Base-by-base conservation (phyloP, 202 grass and related monocot species). In the Panicum virgatum region DNA sequence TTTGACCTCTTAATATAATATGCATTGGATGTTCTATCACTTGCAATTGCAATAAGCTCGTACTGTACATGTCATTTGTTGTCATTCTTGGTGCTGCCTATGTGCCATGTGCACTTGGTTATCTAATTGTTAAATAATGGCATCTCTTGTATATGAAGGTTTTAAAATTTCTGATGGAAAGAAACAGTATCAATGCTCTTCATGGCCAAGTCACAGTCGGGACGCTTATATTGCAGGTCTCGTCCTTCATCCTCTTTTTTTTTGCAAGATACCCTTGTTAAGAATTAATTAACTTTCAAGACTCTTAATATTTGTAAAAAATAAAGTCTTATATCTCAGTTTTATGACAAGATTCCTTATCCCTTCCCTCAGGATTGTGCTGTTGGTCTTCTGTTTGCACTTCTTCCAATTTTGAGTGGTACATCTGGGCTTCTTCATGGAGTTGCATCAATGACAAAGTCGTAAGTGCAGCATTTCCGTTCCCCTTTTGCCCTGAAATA, bases 91-190 rank as follows among this genome's bases (percentile, higher is more conserved):
- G 23, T 82, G 38, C 42, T 73, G 12, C 46, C 1, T 5, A 22
- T 51, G 13, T 19, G 44, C 43, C 14, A 64, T 23, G 30, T 64
- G 43, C 9, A 64, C 36, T 42, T 64, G 43, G 40, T 36, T 65
- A 40, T 39, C 25, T 22, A 25, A 54, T 76, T 75, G 25, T 60
- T 69, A 19, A 56, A 51, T 75, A 76, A 84, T 40, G 3, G 14
- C 18, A 26, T 53, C 5, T 50, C 50, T 56, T 90, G 73, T 56
- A 15, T 62, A 51, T 85, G 39, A 59, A 99, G 96, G 96, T 99
- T 80, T 84, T 99, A 48, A 99, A 99, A 79, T 99, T 99, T 86
- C 86, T 98, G 58, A 98, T 98, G 95, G 95, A 98, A 88, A 94
- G 37, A 82, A 98, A 98, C 62, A 94, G 92, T 83, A 93, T 98